Conservation (phyloP, 495 filamentous ascomycete genomes). For the Clavariopsis aquatica region DNA sequence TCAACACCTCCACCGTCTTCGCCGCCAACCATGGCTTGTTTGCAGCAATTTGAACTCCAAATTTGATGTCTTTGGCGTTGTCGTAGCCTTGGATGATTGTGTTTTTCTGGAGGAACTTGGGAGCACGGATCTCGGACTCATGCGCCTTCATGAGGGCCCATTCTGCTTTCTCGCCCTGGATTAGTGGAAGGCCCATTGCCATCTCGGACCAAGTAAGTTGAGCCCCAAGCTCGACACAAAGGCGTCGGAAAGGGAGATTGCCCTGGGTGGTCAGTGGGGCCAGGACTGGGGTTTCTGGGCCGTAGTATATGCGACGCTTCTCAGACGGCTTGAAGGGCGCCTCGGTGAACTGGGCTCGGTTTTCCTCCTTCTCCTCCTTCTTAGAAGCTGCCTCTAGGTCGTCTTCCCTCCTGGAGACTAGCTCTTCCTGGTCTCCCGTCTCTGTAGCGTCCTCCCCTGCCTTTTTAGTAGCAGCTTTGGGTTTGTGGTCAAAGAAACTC, state of each 20-base stretch:
- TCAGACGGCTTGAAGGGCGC: constrained; percentile 87
- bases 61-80: constrained; percentile 77
- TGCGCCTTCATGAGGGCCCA: constrained; percentile 95
- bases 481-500: constrained; percentile 8
- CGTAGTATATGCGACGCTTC: constrained; percentile 90
- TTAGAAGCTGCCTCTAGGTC: constrained; percentile 1
- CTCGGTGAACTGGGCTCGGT: constrained; percentile 75
- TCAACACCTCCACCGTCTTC: constrained; percentile 81
- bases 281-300: constrained; percentile 84
- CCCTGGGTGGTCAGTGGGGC: constrained; percentile 92
- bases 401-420: constrained; percentile 31
- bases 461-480: not conserved
- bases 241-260: constrained; percentile 91
- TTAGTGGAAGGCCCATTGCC: constrained; percentile 86
- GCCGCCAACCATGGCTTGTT: constrained; percentile 85
- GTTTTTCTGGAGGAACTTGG: constrained; percentile 54
- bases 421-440: constrained; percentile 38
- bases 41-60: constrained; percentile 87
- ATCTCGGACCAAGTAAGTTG: constrained; percentile 97
- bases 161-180: constrained; percentile 89
- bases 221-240: constrained; percentile 87
- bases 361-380: constrained; percentile 54
- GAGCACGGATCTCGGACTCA: constrained; percentile 71
- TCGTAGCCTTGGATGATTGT: constrained; percentile 70
- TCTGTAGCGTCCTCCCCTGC: constrained; percentile 37